phyloP scores from a whole-genome alignment of 1,284 basidiomycete species.

The Marasmius oreades region DNA sequence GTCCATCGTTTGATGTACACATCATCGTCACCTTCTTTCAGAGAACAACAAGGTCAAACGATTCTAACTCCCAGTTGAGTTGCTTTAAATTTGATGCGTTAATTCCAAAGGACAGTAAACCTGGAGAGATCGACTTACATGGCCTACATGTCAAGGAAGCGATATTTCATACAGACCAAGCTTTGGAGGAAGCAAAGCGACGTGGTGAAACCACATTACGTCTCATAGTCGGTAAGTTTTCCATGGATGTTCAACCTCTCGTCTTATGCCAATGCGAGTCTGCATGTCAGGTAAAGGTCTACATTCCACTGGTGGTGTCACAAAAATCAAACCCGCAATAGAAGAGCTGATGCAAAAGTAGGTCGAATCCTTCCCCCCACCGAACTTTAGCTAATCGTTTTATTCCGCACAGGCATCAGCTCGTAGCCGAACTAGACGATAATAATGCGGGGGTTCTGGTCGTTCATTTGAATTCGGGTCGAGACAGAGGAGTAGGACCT shows the following conservation, averaged over 20 bases:
- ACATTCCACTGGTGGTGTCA: slow-evolving; percentile 77
- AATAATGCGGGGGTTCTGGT: slow-evolving; percentile 85
- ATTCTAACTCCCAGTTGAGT: background rate
- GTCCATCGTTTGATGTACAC: background rate
- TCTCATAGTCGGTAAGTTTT: slow-evolving; percentile 78
- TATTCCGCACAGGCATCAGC: slow-evolving; percentile 58
- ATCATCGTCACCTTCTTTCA: slow-evolving; percentile 24
- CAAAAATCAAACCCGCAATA: slow-evolving; percentile 93
- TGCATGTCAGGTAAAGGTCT: slow-evolving; percentile 65
- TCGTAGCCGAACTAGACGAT: slow-evolving; percentile 78
- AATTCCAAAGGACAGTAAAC: slow-evolving; percentile 52
- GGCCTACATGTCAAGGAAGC: slow-evolving; percentile 94
- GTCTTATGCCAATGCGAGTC: slow-evolving; percentile 3
- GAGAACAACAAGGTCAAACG: slow-evolving; percentile 75
- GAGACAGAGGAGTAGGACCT: slow-evolving; percentile 45
- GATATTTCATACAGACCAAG: slow-evolving; percentile 65
- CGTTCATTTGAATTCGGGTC: slow-evolving; percentile 59
- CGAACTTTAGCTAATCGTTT: slow-evolving; percentile 20
- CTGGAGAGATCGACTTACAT: slow-evolving; percentile 84
- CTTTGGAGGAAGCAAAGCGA: slow-evolving; percentile 65
- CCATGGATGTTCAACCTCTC: background rate
- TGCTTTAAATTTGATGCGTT: no score
- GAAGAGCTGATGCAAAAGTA: slow-evolving; percentile 84
- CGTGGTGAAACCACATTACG: slow-evolving; percentile 70
- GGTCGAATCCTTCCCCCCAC: slow-evolving; percentile 17